Evolutionary conservation across 116 monocot genomes (phyloP), one percentile per base, ranked within the genome.

Genomic region (Trichopus zeylanicus): DNA sequence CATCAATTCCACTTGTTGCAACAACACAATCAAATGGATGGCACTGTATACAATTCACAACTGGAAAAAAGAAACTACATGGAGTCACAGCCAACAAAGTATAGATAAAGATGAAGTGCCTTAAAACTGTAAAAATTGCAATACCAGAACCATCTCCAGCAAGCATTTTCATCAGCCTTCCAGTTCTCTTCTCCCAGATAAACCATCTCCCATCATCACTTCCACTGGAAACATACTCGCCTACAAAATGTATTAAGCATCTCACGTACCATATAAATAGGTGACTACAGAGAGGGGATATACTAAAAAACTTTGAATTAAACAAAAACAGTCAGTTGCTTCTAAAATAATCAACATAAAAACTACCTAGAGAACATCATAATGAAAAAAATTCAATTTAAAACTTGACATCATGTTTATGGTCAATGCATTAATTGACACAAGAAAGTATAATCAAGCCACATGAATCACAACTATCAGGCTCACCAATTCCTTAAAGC

Each of bases 121-220:
- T 24, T 5, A 21, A 1, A 55, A 27, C 4, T 19, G 46, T 54
- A 24, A 15, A 47, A 38, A 11, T 35, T 15, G 48, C 9, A 25
- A 4, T 82, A 95, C 95, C 95, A 79, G 84, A 57, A 32, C 70
- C 84, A 73, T 95, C 95, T 62, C 95, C 95, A 51, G 64, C 48
- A 68, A 95, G 90, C 72, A 95, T 74, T 77, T 95, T 95, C 53
- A 95, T 55, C 6, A 95, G 70, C 47, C 91, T 78, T 63, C 95
- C 95, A 13, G 95, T 87, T 67, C 68, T 86, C 38, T 95, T 95
- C 67, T 95, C 95, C 95, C 95, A 95, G 51, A 95, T 95, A 77
- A 90, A 90, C 87, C 83, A 95, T 76, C 84, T 78, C 19, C 95
- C 95, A 84, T 90, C 95, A 79, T 95, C 95, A 66, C 95, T 95